Conservation (phyloP, 225 moss, liverwort and hornwort species). For the Takakia lepidozioides region DNA sequence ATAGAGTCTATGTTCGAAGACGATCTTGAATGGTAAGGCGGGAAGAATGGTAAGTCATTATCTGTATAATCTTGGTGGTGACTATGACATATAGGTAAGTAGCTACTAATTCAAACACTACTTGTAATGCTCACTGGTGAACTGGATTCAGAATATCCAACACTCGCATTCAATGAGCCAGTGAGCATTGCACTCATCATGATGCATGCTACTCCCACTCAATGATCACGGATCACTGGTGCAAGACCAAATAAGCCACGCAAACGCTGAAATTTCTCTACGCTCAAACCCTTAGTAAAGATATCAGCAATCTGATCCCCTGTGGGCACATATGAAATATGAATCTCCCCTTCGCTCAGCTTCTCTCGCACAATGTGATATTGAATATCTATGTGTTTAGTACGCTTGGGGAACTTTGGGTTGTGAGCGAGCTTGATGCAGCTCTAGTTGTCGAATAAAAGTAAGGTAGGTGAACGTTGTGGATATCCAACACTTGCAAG, state of each 20-base stretch:
- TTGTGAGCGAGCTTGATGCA: background rate
- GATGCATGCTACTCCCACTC: no score
- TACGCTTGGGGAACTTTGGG: background rate
- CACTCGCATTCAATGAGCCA: no score
- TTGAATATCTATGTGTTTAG: slow-evolving; percentile 1
- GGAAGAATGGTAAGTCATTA: no score
- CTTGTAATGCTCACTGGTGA: no score
- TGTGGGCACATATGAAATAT: background rate
- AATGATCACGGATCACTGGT: no score
- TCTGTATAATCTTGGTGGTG: no score
- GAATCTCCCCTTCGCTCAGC: background rate
- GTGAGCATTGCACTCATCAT: no score
- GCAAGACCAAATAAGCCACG: background rate
- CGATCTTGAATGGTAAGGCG: no score
- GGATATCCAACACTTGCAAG: background rate
- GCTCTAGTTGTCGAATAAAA: background rate
- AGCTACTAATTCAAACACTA: no score
- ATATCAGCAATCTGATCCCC: background rate
- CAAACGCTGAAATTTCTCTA: background rate
- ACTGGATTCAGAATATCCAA: no score
- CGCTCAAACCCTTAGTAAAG: background rate
- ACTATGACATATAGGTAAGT: no score
- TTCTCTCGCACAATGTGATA: background rate
- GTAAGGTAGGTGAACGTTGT: background rate
- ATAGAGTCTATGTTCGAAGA: no score